Evolutionary conservation across 768 basidiomycete genomes (phyloP), one percentile per base, ranked within the genome.

Genomic region (Polyporus arcularius): DNA sequence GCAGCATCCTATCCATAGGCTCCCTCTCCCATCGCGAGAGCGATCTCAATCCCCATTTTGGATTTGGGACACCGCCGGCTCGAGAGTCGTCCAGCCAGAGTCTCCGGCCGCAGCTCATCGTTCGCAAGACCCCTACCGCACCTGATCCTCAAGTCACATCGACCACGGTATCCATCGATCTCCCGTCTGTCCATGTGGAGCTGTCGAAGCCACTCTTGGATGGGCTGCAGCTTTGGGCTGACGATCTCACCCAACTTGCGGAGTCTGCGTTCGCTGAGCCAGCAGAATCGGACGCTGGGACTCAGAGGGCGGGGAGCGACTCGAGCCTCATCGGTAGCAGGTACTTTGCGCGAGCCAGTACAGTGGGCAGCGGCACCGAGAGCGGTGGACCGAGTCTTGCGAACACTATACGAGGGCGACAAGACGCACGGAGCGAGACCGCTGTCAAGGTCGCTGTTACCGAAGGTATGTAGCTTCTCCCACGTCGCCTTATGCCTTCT

Each of bases 181-280:
- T 96, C 14, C 92, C 94, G 14, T 86, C 87, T 4, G 72, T 90
- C n/a, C 75, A 83, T 66, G 71, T 81, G 11, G 75, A 83, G 41
- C 66, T 94, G 50, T 79, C 83, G 10, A 96, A 98, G 71, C 68
- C 75, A 5, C 62, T 78, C 2, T 73, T 95, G 8, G 93, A 98
- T 69, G 83, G 84, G 12, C 71, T 98, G 16, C 94, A 98, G 72
- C 89, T 88, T 68, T 92, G 90, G 80, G 88, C 87, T 7, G 97
- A 99, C 69, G 95, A 98, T 69, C 71, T 87, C 30, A 76, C 86
- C n/a, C 92, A 90, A 67, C 80, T 89, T 53, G 67, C 88, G 4
- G 89, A 90, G 53, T 79, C 75, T 15, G 73, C 78, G 6, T 72
- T 75, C 30, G 41, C 55, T 11, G 65, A 58, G 15, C 41, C 47